These are phyloP conservation scores for Tuber microsphaerosporum DNA, from an alignment of 495 filamentous ascomycete genomes.

Conservation along the genomic window DNA sequence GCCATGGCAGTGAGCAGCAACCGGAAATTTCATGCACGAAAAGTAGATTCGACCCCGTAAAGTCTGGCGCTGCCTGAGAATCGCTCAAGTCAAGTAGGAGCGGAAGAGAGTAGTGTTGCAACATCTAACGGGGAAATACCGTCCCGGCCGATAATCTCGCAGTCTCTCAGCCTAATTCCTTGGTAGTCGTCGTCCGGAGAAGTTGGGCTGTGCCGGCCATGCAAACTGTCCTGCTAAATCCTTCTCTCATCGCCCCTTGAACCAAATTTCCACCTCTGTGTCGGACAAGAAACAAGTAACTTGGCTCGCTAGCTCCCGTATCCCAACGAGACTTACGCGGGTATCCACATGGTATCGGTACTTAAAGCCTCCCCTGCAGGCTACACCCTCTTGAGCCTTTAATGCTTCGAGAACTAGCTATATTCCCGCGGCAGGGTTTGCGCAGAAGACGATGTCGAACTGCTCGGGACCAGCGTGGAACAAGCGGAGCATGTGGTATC, in stretches of 20 bases:
- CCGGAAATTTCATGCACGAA: no score
- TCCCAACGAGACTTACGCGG: conserved; percentile 84
- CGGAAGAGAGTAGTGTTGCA: conserved; percentile 69
- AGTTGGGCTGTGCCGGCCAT: conserved; percentile 86
- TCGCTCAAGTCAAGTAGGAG: conserved; percentile 65
- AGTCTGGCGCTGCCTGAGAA: conserved; percentile 62
- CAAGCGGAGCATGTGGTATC: conserved; percentile 59
- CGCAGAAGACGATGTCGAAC: conserved; percentile 87
- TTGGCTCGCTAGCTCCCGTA: conserved; percentile 57
- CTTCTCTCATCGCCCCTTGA: conserved; percentile 40
- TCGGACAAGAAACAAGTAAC: conserved; percentile 38
- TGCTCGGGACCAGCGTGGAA: conserved; percentile 75
- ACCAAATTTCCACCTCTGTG: conserved; percentile 60
- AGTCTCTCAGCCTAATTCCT: conserved; percentile 58
- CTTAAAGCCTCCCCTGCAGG: no score
- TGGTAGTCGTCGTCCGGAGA: conserved; percentile 77
- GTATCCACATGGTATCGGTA: conserved; percentile 64
- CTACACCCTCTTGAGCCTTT: conserved; percentile 53
- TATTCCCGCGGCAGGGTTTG: conserved; percentile 84
- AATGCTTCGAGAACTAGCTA: conserved; percentile 76
- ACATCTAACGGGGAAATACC: conserved; percentile 80
- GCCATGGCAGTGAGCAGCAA: no score
- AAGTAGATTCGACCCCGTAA: no score
- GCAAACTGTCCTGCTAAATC: conserved; percentile 56
- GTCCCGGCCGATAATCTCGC: conserved; percentile 42